phyloP scores from a whole-genome alignment of 352 stramenopile genomes.

The Saprolegnia parasitica region DNA sequence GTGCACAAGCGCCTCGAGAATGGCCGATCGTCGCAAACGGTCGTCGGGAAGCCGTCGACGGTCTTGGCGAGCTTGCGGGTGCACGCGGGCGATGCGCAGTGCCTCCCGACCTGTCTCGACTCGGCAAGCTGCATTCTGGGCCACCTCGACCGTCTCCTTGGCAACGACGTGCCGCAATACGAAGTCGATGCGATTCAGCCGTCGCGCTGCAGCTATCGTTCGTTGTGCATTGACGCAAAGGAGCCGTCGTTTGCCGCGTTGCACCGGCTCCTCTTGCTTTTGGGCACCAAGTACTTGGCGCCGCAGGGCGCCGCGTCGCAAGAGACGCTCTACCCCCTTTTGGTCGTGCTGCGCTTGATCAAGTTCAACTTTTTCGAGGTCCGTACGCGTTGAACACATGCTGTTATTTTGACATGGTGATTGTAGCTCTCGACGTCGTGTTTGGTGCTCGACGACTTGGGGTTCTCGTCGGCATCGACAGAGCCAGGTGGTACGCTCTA shows the following conservation, averaged over 20 bases:
- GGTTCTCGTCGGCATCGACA: conserved; percentile 37
- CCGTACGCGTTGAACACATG: conserved; percentile 11
- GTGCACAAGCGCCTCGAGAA: neutral
- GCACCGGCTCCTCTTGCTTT: conserved; percentile 38
- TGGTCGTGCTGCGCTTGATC: conserved; percentile 65
- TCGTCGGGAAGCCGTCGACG: conserved; percentile 19
- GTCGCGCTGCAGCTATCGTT: conserved; percentile 67
- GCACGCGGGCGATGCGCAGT: conserved; percentile 40
- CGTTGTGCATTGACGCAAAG: conserved; percentile 75
- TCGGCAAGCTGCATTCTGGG: conserved; percentile 68
- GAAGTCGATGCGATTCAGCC: conserved; percentile 74
- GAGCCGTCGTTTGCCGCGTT: conserved; percentile 65
- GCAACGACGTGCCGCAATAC: conserved; percentile 65
- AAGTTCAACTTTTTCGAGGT: conserved; percentile 89
- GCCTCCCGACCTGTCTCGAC: conserved; percentile 45
- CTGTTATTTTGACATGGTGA: conserved; percentile 8
- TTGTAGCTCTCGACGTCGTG: conserved; percentile 64
- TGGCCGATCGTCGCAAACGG: neutral
- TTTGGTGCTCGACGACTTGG: conserved; percentile 53
- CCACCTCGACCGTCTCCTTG: conserved; percentile 71
- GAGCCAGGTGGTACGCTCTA: conserved; percentile 44
- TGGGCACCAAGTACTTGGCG: neutral
- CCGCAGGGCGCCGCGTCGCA: neutral
- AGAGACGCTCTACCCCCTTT: conserved; percentile 56
- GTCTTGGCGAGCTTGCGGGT: conserved; percentile 9